phyloP scores from a whole-genome alignment of 1,284 basidiomycete species.

The Apiotrichum mycotoxinovorans region DNA sequence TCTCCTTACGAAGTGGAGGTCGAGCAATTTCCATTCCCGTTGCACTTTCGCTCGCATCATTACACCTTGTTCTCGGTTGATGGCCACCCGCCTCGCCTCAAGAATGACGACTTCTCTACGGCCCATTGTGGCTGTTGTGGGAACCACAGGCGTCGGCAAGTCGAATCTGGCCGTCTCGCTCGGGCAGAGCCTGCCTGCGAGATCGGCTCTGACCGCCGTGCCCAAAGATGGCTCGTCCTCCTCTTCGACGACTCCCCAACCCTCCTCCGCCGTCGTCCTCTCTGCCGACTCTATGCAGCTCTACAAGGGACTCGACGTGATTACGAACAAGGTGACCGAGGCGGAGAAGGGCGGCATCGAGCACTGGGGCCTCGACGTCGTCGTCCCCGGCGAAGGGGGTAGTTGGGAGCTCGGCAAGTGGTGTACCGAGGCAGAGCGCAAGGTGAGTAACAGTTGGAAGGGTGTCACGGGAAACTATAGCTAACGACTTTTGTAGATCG shows the following conservation, averaged over 20 bases:
- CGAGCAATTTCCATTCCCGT: no score
- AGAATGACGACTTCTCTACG: constrained; percentile 11
- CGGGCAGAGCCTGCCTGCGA: constrained; percentile 54
- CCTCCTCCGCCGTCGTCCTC: constrained; percentile 56
- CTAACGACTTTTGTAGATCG: constrained; percentile 9
- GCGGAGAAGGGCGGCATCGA: constrained; percentile 75
- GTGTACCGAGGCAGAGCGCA: constrained; percentile 68
- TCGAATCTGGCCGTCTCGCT: constrained; percentile 88
- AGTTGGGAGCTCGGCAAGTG: constrained; percentile 65
- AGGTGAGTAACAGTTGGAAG: constrained; percentile 55
- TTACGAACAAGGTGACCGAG: constrained; percentile 88
- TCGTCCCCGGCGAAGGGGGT: constrained; percentile 79
- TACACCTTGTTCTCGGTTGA: neutral
- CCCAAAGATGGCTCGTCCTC: neutral
- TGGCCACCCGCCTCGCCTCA: neutral
- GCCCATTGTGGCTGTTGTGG: constrained; percentile 68
- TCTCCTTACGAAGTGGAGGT: no score
- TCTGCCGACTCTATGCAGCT: constrained; percentile 99
- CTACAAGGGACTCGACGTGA: constrained; percentile 86
- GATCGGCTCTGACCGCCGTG: no score
- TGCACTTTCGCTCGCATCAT: no score
- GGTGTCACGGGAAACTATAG: no score
- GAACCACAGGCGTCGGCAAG: constrained; percentile 96
- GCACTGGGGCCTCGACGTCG: constrained; percentile 85
- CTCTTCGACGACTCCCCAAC: neutral